Conservation (phyloP, 441 rosid genomes). For the Pelargonium cotyledonis region DNA sequence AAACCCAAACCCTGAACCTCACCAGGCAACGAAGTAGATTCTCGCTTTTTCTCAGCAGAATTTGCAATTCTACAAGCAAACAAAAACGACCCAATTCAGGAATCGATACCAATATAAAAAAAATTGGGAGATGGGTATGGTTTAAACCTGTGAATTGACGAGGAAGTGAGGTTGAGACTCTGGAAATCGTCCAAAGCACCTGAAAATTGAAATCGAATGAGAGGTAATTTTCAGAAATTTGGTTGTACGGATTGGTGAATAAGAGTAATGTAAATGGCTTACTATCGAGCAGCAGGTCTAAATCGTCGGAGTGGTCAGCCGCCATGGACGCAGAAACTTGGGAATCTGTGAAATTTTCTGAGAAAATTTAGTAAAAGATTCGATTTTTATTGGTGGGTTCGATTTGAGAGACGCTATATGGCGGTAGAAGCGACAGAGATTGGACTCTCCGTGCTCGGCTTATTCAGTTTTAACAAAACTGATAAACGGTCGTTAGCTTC, state of each 20-base stretch:
- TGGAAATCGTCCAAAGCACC: conserved; percentile 98
- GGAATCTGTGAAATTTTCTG: not conserved
- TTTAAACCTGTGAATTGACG: conserved; percentile 39
- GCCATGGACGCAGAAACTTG: not conserved
- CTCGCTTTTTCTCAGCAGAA: conserved; percentile 35
- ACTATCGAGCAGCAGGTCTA: not conserved
- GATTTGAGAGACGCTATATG: not conserved
- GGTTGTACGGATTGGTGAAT: not conserved
- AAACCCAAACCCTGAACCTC: conserved; percentile 80
- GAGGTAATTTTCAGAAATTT: not conserved
- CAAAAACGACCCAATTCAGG: not conserved
- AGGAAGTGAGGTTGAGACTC: conserved; percentile 53
- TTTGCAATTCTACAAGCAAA: conserved; percentile 37
- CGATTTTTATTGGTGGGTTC: not conserved
- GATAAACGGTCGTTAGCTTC: too few relatives aligned
- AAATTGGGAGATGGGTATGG: not conserved
- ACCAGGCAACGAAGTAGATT: conserved; percentile 37
- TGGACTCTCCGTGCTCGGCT: too few relatives aligned
- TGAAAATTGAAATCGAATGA: conserved; percentile 22
- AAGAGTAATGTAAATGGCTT: not conserved
- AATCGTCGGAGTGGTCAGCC: not conserved
- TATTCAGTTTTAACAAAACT: too few relatives aligned
- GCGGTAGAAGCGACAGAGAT: not conserved
- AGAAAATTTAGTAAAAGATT: too few relatives aligned
- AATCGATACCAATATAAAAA: not conserved